A percentile compares a stretch with the other conserved stretches of the same genome.
These are phyloP conservation scores for Boletus tomentosulus DNA, from an alignment of 768 basidiomycete genomes.

Conservation along the genomic window DNA sequence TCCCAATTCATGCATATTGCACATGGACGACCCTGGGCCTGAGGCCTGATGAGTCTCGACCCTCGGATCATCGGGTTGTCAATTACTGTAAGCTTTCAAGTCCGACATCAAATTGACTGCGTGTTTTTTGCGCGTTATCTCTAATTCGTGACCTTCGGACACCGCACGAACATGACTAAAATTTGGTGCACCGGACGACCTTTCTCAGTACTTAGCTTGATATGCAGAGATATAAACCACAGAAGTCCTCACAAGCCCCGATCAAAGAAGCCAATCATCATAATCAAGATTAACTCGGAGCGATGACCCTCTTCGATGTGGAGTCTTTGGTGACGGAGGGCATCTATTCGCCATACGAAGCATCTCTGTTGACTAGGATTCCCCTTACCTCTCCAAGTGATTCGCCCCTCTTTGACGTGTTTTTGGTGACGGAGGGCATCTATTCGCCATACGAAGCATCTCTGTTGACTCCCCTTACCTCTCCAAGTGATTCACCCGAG, in stretches of 20 bases:
- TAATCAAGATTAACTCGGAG: neutral
- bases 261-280: neutral
- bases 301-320: constrained; percentile 3
- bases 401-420: constrained; percentile 2
- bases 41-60: neutral
- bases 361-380: constrained; percentile 9
- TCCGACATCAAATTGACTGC: neutral
- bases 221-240: neutral
- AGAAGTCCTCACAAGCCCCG: neutral
- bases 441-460: constrained; percentile 7
- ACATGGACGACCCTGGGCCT: neutral
- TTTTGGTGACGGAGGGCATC: neutral
- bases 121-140: neutral
- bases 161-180: neutral
- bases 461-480: constrained; percentile 11
- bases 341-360: constrained; percentile 6
- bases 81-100: neutral
- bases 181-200: neutral
- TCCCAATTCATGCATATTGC: neutral
- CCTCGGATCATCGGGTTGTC: neutral
- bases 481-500: neutral
- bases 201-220: neutral
- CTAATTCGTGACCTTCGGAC: neutral
- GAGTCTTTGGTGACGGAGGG: neutral
- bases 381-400: constrained; percentile 5